Evolutionary conservation across 192 early-diverging fungal genomes (phyloP).

Genomic region (Linnemannia exigua): DNA sequence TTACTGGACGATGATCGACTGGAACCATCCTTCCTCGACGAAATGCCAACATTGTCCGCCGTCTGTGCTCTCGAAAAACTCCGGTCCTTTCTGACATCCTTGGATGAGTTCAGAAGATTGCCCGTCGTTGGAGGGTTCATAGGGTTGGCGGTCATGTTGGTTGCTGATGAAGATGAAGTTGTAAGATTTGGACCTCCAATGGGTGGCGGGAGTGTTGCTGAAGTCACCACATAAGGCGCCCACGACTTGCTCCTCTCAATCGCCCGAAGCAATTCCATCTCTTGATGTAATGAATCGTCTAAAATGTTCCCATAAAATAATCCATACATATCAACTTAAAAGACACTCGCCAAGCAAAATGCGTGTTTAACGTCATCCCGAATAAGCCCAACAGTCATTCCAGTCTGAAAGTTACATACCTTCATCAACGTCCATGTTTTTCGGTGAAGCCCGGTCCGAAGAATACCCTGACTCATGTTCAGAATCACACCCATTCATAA

Average conservation of each 20-base stretch:
- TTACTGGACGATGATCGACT: not conserved
- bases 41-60: not conserved
- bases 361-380: not conserved
- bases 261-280: conserved; percentile 25
- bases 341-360: not conserved
- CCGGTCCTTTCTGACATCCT: conserved; percentile 12
- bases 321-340: too few species aligned
- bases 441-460: not conserved
- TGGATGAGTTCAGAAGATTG: not conserved
- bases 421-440: conserved; percentile 32
- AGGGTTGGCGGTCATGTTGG: not conserved
- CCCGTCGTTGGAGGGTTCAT: not conserved
- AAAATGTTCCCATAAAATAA: not conserved
- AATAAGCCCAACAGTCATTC: not conserved
- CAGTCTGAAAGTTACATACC: not conserved
- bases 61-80: conserved; percentile 30
- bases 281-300: conserved; percentile 27
- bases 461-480: conserved; percentile 5
- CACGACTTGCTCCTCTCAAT: conserved; percentile 36
- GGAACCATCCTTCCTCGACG: conserved; percentile 11
- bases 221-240: conserved; percentile 23
- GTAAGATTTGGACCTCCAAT: not conserved
- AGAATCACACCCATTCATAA: conserved; percentile 31
- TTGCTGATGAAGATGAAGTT: not conserved
- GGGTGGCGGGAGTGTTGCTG: conserved; percentile 4